Evolutionary conservation across 108 stramenopile species (phyloP).

Genomic region (Skeletonema menzelii): DNA sequence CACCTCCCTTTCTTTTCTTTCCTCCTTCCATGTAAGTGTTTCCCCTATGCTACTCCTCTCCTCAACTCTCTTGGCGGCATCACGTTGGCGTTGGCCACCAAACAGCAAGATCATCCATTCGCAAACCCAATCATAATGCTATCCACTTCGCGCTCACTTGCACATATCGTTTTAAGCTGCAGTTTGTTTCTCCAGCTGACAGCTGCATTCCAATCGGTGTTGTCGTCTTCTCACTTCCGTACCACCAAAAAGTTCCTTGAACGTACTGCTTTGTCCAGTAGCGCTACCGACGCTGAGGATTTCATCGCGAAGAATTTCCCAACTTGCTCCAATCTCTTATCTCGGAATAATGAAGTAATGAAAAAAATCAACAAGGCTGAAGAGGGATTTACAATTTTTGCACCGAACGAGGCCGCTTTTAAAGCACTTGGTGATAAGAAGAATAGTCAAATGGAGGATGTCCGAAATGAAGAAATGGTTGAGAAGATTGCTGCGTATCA

Average conservation of each 20-base stretch:
- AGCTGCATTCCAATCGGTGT: constrained; percentile 4
- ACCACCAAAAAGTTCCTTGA: background rate
- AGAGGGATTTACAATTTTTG: constrained; percentile 71
- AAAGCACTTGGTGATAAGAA: constrained; percentile 63
- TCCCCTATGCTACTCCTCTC: no score
- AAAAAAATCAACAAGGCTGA: constrained; percentile 38
- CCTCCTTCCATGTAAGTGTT: no score
- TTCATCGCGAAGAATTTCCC: constrained; percentile 25
- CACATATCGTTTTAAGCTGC: background rate
- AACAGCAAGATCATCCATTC: no score
- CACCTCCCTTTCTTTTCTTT: no score
- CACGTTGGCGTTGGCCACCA: no score
- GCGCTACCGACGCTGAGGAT: constrained; percentile 31
- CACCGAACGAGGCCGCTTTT: constrained; percentile 71
- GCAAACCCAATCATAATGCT: background rate
- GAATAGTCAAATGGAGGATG: constrained; percentile 56
- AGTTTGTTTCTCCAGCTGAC: background rate
- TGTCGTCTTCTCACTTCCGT: background rate
- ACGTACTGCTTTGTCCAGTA: constrained; percentile 2
- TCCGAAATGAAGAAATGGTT: constrained; percentile 68
- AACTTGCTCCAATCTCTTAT: constrained; percentile 14
- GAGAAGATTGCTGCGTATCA: constrained; percentile 79
- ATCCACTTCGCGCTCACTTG: background rate
- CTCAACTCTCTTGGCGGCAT: no score
- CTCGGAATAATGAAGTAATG: constrained; percentile 35